Conservation (phyloP, 78 protist species). For the Dictyostelium brefeldianum region DNA sequence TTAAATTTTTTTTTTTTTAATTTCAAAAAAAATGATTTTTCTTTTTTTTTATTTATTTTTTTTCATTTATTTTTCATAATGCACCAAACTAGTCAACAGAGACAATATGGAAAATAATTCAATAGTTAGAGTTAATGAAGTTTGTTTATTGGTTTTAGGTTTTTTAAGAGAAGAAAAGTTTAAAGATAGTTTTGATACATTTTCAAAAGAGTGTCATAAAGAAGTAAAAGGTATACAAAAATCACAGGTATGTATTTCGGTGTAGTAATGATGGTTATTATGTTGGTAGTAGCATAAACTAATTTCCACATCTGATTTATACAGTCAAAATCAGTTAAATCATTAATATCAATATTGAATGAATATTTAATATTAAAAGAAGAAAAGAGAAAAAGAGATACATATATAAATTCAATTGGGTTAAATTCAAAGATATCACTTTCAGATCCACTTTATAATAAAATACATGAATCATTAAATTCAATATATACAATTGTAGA, state of each 20-base stretch:
- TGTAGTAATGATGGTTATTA: too few relatives aligned
- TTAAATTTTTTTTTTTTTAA: not conserved
- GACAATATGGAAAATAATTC: not conserved
- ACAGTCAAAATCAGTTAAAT: conserved; percentile 33
- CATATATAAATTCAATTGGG: not conserved
- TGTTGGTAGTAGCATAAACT: too few relatives aligned
- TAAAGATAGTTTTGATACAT: conserved; percentile 26
- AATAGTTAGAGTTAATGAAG: conserved; percentile 41
- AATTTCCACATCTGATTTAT: too few relatives aligned
- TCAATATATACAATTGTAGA: conserved; percentile 11
- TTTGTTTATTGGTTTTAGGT: conserved; percentile 31
- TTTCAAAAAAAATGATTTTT: not conserved
- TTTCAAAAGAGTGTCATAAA: conserved; percentile 10
- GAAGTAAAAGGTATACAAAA: conserved; percentile 5
- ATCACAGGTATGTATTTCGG: not conserved
- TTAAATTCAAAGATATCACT: not conserved
- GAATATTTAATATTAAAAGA: conserved; percentile 63
- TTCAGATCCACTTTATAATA: conserved; percentile 38
- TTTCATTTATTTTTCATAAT: not conserved
- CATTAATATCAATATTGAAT: conserved; percentile 36
- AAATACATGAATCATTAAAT: conserved; percentile 10
- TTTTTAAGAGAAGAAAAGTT: conserved; percentile 55
- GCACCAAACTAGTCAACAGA: not conserved
- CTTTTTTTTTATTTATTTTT: not conserved
- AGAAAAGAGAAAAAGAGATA: conserved; percentile 37